phyloP scores from a whole-genome alignment of 2,329 filamentous ascomycete species.

The Apiospora phragmitis region DNA sequence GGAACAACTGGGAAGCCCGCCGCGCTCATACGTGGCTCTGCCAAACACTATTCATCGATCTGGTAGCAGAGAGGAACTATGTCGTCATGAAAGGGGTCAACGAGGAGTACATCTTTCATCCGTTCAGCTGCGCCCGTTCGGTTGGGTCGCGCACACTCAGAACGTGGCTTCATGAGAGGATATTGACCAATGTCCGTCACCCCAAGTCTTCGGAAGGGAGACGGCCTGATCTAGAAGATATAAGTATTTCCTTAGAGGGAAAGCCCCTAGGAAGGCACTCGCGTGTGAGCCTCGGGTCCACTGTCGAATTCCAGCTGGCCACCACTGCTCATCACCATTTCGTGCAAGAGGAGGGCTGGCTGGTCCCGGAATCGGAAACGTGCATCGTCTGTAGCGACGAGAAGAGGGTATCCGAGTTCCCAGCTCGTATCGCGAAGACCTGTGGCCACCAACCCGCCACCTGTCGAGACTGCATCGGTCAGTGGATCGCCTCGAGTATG shows the following conservation, averaged over 20 bases:
- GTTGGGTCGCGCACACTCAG: constrained; percentile 19
- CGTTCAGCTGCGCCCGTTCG: constrained; percentile 13
- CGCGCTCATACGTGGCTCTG: constrained; percentile 33
- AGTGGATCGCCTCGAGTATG: constrained; percentile 35
- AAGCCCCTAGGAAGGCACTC: constrained; percentile 16
- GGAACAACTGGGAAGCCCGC: constrained; percentile 33
- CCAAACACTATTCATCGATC: constrained; percentile 29
- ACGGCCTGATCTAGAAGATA: constrained; percentile 20
- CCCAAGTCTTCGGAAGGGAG: constrained; percentile 15
- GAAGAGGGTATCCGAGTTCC: constrained; percentile 35
- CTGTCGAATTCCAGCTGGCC: constrained; percentile 32
- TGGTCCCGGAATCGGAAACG: constrained; percentile 29
- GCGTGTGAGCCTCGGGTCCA: constrained; percentile 25
- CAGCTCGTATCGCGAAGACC: constrained; percentile 26
- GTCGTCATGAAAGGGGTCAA: constrained; percentile 32
- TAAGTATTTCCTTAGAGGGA: constrained; percentile 19
- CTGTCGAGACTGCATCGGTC: constrained; percentile 35
- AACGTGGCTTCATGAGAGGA: constrained; percentile 18
- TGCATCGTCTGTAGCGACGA: constrained; percentile 37
- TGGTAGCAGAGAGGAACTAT: constrained; percentile 23
- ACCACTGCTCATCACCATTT: constrained; percentile 28
- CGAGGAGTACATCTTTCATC: constrained; percentile 35
- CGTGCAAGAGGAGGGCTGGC: constrained; percentile 33
- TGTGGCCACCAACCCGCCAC: constrained; percentile 30
- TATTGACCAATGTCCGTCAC: constrained; percentile 19